These are phyloP conservation scores for Eucalyptus brandiana DNA, from an alignment of 345 rosid species.

Conservation along the genomic window DNA sequence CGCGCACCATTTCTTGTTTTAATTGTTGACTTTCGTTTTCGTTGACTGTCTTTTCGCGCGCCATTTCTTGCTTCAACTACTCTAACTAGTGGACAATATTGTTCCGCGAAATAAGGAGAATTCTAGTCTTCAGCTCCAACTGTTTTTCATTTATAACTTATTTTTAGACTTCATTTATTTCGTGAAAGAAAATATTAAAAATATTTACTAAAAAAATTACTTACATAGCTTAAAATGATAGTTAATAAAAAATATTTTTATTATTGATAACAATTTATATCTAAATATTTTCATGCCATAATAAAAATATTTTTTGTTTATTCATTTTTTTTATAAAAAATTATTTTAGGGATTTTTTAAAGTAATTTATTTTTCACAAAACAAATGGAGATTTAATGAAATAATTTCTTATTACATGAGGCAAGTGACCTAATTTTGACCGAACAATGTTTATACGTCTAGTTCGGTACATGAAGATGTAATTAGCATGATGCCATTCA, in stretches of 20 bases:
- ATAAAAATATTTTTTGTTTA: too few relatives aligned
- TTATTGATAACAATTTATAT: too few relatives aligned
- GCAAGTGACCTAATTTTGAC: not conserved
- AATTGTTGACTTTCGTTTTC: not conserved
- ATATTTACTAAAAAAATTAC: too few relatives aligned
- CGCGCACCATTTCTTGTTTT: not conserved
- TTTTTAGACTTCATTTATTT: not conserved
- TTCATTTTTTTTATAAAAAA: too few relatives aligned
- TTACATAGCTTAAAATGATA: too few relatives aligned
- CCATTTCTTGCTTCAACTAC: not conserved
- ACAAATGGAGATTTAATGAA: too few relatives aligned
- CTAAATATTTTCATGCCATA: too few relatives aligned
- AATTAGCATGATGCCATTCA: too few relatives aligned
- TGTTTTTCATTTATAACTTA: not conserved
- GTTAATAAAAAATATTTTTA: too few relatives aligned
- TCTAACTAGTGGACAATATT: not conserved
- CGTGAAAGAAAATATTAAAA: accelerated
- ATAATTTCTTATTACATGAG: not conserved
- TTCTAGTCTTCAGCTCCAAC: not conserved
- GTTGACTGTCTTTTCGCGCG: not conserved
- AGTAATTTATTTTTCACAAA: too few relatives aligned
- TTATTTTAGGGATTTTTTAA: too few relatives aligned
- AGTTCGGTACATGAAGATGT: not conserved
- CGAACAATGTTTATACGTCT: too few relatives aligned
- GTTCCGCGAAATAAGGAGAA: not conserved